Base-by-base conservation (phyloP, 371 early-diverging fungal species). In the Funneliformis caledonium region DNA sequence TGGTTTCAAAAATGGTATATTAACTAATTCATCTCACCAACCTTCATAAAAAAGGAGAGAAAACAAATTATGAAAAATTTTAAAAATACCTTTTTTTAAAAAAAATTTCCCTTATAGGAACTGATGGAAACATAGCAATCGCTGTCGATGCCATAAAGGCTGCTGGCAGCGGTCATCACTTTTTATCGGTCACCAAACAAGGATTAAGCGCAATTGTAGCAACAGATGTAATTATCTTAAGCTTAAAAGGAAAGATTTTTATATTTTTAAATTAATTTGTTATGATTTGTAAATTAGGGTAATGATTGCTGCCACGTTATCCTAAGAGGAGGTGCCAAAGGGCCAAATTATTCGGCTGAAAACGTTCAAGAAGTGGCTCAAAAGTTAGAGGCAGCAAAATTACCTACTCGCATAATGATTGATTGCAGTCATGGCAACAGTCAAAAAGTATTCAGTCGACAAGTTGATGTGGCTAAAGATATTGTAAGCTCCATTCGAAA, bases 391-490 rank as follows among this genome's bases (percentile, higher is more conserved):
- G 91, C 91, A 81, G 90, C 90, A 82, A 91, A 92, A 75, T 82
- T 95, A 68, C 83, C 84, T 16, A 84, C 91, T 52, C 84, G 85
- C 33, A 85, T 98, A 83, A 97, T 98, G 98, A 88, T 97, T 78
- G 98, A 98, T 84, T 97, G 96, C 88, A 94, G 94, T 75, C 98
- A 98, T 84, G 98, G 96, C 64, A 96, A 94, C 88, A 90, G 89
- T 80, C 85, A 85, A 86, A 96, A 95, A 86, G 85, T 92, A 81
- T 94, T 93, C 80, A 88, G 89, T 61, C 91, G 93, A 82, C 98
- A 98, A 87, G 89, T 92, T 81, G 84, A 92, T 56, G 97, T 96
- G 14, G 94, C 91, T 37, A 88, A 93, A 73, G 88, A 89, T 81
- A 88, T 97, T 81, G 89, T 87, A 52, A 19, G 82, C 43, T 26